phyloP scores from a whole-genome alignment of 2,329 filamentous ascomycete genomes.

The Calonectria henricotiae region DNA sequence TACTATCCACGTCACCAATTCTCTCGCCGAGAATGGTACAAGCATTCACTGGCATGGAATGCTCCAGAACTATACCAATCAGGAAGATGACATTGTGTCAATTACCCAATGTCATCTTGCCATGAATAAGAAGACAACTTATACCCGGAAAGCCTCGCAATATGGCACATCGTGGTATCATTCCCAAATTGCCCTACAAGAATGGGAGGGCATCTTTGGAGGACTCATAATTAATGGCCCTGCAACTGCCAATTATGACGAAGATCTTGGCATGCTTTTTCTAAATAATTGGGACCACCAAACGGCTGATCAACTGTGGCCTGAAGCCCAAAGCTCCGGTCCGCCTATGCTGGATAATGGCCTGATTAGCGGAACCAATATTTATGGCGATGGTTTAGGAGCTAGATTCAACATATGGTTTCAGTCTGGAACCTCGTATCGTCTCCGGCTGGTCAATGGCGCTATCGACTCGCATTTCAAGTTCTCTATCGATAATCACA shows the following conservation, averaged over 20 bases:
- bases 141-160: not conserved
- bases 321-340: not conserved
- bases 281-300: slow-evolving; percentile 1
- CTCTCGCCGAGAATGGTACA: not conserved
- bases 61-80: not conserved
- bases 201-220: not conserved
- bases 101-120: not conserved
- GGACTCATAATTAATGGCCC: not conserved
- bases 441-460: not conserved
- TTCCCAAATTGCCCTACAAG: not conserved
- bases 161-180: not conserved
- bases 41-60: slow-evolving; percentile 1
- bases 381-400: not conserved
- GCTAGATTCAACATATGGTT: not conserved
- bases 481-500: slow-evolving; percentile 3
- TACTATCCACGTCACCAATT: not conserved
- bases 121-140: not conserved
- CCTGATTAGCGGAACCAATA: not conserved
- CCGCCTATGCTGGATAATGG: not conserved
- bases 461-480: not conserved
- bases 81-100: not conserved
- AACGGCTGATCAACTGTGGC: not conserved
- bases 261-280: not conserved
- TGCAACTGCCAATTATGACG: not conserved
- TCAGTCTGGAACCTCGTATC: not conserved